A percentile compares a stretch with the other conserved stretches of the same genome.
These are phyloP conservation scores for Heritiera littoralis DNA, from an alignment of 345 rosid species.

Conservation along the genomic window DNA sequence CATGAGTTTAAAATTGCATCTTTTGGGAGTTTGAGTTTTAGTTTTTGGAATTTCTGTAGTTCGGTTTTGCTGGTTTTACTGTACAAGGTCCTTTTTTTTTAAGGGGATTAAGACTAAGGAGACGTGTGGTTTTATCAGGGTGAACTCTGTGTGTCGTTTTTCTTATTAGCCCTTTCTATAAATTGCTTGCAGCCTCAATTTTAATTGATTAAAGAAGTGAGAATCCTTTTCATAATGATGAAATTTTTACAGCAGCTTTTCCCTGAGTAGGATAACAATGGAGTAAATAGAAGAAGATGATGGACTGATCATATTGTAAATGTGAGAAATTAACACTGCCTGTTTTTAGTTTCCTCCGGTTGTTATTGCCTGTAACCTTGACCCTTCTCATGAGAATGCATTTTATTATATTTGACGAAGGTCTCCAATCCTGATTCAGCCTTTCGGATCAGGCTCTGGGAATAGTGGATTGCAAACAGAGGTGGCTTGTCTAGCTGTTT, in stretches of 20 bases:
- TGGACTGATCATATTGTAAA: not conserved
- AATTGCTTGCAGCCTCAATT: not conserved
- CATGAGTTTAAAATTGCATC: constrained; percentile 5
- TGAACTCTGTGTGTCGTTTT: not conserved
- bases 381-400: not conserved
- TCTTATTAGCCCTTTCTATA: not conserved
- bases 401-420: not conserved
- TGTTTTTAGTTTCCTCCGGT: not conserved
- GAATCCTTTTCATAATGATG: not conserved
- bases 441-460: not conserved
- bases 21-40: constrained; percentile 4
- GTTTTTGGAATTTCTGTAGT: not conserved
- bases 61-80: not conserved
- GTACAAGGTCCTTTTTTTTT: not conserved
- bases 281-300: not conserved
- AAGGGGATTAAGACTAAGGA: not conserved
- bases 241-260: not conserved
- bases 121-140: not conserved
- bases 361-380: not conserved
- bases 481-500: not conserved
- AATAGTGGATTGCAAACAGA: not conserved
- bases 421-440: constrained; percentile 3
- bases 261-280: not conserved
- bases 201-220: not conserved
- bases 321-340: not conserved